phyloP scores from a whole-genome alignment of 2,329 filamentous ascomycete genomes.

The Davidsoniella eucalypti region DNA sequence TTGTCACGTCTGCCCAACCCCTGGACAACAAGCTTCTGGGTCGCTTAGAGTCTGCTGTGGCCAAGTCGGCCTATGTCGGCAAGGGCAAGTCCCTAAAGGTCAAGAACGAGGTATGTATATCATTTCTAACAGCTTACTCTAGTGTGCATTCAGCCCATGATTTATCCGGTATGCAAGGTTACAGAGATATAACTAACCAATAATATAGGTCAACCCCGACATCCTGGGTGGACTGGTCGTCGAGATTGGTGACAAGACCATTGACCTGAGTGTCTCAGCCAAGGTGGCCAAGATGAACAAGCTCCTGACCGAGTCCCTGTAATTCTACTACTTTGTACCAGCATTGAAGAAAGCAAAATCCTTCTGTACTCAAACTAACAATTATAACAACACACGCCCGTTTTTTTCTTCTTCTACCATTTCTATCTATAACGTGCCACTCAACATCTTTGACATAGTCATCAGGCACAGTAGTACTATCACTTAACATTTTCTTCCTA shows the following conservation, averaged over 20 bases:
- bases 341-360: conserved; percentile 6
- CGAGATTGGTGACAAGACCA: conserved; percentile 93
- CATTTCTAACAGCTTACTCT: not conserved
- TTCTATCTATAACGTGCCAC: too few relatives aligned
- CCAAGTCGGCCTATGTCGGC: conserved; percentile 77
- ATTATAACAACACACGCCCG: too few relatives aligned
- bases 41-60: conserved; percentile 72
- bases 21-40: conserved; percentile 75
- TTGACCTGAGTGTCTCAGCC: conserved; percentile 87
- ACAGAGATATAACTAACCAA: conserved; percentile 12
- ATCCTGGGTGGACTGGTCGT: conserved; percentile 88
- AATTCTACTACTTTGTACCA: conserved; percentile 30
- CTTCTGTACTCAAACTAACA: not conserved
- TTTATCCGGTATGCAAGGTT: not conserved
- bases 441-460: too few relatives aligned
- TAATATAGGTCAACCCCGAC: conserved; percentile 67
- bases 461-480: too few relatives aligned
- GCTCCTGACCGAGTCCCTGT: conserved; percentile 90
- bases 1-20: conserved; percentile 75
- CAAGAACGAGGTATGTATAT: conserved; percentile 55
- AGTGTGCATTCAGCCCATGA: not conserved
- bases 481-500: too few relatives aligned
- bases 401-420: too few relatives aligned
- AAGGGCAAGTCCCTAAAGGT: conserved; percentile 97
- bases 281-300: conserved; percentile 99